A percentile compares a stretch with the other conserved stretches of the same genome.
These are phyloP conservation scores for Lepiota brunneoincarnata DNA, from an alignment of 768 basidiomycete genomes.

Conservation along the genomic window DNA sequence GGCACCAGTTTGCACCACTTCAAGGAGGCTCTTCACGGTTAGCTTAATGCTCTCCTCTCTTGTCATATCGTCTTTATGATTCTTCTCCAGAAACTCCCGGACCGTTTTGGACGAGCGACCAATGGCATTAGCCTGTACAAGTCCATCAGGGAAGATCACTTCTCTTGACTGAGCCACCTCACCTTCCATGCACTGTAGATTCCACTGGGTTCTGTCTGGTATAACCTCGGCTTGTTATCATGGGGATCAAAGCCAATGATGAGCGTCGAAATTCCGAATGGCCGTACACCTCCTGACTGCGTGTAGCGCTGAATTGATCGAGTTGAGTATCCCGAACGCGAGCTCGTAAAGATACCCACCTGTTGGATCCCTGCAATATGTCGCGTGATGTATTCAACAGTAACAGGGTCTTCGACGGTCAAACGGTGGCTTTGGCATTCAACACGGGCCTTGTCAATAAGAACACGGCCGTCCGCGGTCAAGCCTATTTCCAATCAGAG, in stretches of 20 bases:
- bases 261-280: constrained; percentile 96
- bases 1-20: constrained; percentile 99
- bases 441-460: constrained; percentile 96
- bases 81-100: constrained; percentile 97
- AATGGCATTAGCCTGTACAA: constrained; percentile 91
- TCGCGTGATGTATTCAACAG: constrained; percentile 97
- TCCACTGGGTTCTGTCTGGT: constrained; percentile 96
- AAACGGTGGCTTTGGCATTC: constrained; percentile 98
- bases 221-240: constrained; percentile 82
- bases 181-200: constrained; percentile 99
- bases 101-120: constrained; percentile 98
- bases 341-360: constrained; percentile 39
- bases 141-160: neutral
- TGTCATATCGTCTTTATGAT: constrained; percentile 87
- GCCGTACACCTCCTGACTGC: constrained; percentile 97
- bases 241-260: constrained; percentile 97
- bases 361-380: constrained; percentile 99
- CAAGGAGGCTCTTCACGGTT: constrained; percentile 91
- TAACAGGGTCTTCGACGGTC: constrained; percentile 97
- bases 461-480: constrained; percentile 94
- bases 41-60: constrained; percentile 92
- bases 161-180: constrained; percentile 9
- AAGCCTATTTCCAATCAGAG: constrained; percentile 57
- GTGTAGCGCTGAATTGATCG: constrained; percentile 73
- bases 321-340: neutral